Evolutionary conservation across 1,284 basidiomycete genomes (phyloP).

Genomic region (Ustilago cynodontis): DNA sequence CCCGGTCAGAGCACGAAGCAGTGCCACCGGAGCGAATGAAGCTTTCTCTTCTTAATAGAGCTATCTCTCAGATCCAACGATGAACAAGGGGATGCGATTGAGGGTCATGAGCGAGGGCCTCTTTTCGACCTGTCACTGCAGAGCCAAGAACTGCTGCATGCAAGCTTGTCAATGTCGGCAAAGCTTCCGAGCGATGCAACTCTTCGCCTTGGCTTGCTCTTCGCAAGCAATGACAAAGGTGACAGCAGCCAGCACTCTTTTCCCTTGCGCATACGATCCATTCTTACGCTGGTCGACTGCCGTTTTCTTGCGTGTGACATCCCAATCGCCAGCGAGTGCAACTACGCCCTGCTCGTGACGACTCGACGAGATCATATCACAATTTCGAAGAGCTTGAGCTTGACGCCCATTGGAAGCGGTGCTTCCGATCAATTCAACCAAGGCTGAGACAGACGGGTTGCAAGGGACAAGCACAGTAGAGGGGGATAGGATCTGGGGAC

Average conservation of each 20-base stretch:
- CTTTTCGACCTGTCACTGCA: constrained; percentile 6
- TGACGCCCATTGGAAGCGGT: not conserved
- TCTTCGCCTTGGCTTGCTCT: constrained; percentile 1
- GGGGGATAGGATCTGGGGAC: not conserved
- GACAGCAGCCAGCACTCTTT: not conserved
- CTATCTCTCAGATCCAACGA: not conserved
- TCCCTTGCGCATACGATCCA: not conserved
- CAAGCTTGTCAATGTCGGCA: constrained; percentile 14
- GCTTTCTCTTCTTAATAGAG: too few species aligned
- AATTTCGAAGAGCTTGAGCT: not conserved
- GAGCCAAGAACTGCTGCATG: constrained; percentile 13
- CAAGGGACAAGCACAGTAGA: not conserved
- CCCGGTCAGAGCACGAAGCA: not conserved
- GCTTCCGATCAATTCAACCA: constrained; percentile 1
- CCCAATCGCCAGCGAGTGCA: not conserved
- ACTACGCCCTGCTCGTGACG: not conserved
- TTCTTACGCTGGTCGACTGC: not conserved
- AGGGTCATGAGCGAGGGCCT: not conserved
- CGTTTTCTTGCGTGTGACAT: not conserved
- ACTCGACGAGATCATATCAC: not conserved
- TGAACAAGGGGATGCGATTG: not conserved
- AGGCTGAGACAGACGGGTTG: constrained; percentile 7
- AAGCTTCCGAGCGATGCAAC: constrained; percentile 12
- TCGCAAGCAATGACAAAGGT: constrained; percentile 1
- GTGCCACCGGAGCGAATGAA: not conserved